Evolutionary conservation across 2,329 filamentous ascomycete genomes (phyloP).

Genomic region (Apiospora malaysiana): DNA sequence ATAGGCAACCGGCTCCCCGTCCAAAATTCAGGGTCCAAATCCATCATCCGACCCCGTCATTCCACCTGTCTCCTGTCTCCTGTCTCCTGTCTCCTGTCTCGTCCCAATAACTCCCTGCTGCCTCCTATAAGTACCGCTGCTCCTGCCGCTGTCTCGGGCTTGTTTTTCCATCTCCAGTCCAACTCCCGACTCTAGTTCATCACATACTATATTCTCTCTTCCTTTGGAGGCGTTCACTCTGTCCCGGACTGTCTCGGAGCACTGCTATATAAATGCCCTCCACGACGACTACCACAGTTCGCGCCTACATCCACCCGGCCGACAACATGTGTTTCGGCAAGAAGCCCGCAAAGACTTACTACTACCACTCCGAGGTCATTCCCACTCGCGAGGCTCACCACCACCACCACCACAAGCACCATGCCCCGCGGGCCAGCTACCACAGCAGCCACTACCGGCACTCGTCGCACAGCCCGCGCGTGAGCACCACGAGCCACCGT

Average conservation of each 20-base stretch:
- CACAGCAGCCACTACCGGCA: slow-evolving; percentile 25
- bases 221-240: slow-evolving; percentile 21
- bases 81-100: too few species aligned
- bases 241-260: slow-evolving; percentile 10
- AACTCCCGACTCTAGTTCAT: neutral
- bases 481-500: slow-evolving; percentile 45
- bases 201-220: slow-evolving; percentile 23
- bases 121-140: neutral
- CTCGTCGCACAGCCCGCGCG: slow-evolving; percentile 46
- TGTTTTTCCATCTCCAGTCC: neutral
- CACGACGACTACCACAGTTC: slow-evolving; percentile 24
- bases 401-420: slow-evolving; percentile 42
- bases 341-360: slow-evolving; percentile 53
- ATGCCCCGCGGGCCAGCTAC: slow-evolving; percentile 45
- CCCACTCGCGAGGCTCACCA: slow-evolving; percentile 48
- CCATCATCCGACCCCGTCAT: slow-evolving; percentile 11
- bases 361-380: slow-evolving; percentile 61
- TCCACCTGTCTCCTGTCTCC: neutral
- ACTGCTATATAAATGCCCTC: slow-evolving; percentile 25
- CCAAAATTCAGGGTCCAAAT: slow-evolving; percentile 5
- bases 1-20: neutral
- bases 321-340: slow-evolving; percentile 56
- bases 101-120: neutral
- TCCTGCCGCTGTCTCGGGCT: neutral
- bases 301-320: slow-evolving; percentile 25